These are phyloP conservation scores for Stachybotrys chlorohalonatus DNA, from an alignment of 2,329 filamentous ascomycete genomes.

Conservation along the genomic window DNA sequence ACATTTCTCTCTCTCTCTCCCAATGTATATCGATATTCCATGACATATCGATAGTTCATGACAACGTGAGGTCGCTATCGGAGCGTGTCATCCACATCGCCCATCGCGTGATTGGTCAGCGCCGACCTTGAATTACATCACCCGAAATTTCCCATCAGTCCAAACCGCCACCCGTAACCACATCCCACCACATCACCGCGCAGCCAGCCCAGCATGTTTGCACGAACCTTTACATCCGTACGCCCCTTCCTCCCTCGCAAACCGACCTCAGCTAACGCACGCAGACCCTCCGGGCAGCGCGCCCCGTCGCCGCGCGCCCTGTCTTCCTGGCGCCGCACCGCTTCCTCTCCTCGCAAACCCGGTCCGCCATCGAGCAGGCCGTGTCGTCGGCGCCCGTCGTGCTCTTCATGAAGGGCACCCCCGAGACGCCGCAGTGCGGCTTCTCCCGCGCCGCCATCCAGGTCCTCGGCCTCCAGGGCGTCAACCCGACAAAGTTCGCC, in stretches of 20 bases:
- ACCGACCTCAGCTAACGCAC: background rate
- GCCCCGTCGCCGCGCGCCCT: slow-evolving; percentile 19
- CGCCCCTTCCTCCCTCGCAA: background rate
- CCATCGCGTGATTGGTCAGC: slow-evolving; percentile 6
- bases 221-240: slow-evolving; percentile 15
- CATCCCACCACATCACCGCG: background rate
- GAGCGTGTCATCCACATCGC: too few relatives aligned
- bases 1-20: too few relatives aligned
- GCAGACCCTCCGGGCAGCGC: slow-evolving; percentile 25
- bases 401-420: slow-evolving; percentile 98
- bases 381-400: slow-evolving; percentile 84
- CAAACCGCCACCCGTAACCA: background rate
- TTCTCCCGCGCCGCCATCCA: slow-evolving; percentile 94
- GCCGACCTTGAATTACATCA: slow-evolving; percentile 3
- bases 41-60: too few relatives aligned
- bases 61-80: too few relatives aligned
- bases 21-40: too few relatives aligned
- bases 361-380: slow-evolving; percentile 80
- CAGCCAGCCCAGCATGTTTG: slow-evolving; percentile 12
- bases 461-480: slow-evolving; percentile 87
- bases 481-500: slow-evolving; percentile 93
- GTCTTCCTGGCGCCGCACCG: slow-evolving; percentile 37
- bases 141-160: slow-evolving; percentile 3
- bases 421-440: slow-evolving; percentile 90
- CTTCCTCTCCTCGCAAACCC: slow-evolving; percentile 71